A percentile compares a stretch with the other conserved stretches of the same genome.
Evolutionary conservation across 31 red algal genomes (phyloP).

Genomic region (Bonnemaisonia californica): DNA sequence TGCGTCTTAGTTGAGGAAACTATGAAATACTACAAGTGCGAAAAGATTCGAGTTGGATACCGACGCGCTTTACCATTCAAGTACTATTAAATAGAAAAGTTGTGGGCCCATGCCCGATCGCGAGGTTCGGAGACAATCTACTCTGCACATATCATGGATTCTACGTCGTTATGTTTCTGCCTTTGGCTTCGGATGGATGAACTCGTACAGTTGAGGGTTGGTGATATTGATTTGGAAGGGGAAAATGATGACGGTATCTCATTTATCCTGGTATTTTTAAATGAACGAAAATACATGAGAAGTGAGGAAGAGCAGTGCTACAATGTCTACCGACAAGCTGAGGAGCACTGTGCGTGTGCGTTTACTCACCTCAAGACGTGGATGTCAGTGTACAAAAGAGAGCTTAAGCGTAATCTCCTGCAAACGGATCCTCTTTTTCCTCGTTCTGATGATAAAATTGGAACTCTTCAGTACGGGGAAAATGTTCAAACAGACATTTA

Average conservation of each 20-base stretch:
- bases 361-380: constrained; percentile 6
- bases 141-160: not conserved
- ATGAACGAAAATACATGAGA: not conserved
- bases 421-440: constrained; percentile 12
- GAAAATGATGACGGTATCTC: not conserved
- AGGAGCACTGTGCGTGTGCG: not conserved
- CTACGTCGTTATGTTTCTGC: constrained; percentile 23
- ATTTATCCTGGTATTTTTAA: not conserved
- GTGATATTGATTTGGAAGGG: not conserved
- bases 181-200: constrained; percentile 31
- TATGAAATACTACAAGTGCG: not conserved
- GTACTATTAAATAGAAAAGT: constrained; percentile 27
- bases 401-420: constrained; percentile 12
- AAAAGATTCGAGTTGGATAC: constrained; percentile 15
- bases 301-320: not conserved
- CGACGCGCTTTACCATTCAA: not conserved
- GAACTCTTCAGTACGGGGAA: not conserved
- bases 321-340: not conserved
- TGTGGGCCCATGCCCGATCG: not conserved
- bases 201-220: not conserved
- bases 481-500: constrained; percentile 9
- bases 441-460: constrained; percentile 5
- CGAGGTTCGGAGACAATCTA: not conserved
- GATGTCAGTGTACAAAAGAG: not conserved
- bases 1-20: not conserved